Evolutionary conservation across 768 basidiomycete species (phyloP), one percentile per base, ranked within the genome.

Genomic region (Mrakia blollopis): DNA sequence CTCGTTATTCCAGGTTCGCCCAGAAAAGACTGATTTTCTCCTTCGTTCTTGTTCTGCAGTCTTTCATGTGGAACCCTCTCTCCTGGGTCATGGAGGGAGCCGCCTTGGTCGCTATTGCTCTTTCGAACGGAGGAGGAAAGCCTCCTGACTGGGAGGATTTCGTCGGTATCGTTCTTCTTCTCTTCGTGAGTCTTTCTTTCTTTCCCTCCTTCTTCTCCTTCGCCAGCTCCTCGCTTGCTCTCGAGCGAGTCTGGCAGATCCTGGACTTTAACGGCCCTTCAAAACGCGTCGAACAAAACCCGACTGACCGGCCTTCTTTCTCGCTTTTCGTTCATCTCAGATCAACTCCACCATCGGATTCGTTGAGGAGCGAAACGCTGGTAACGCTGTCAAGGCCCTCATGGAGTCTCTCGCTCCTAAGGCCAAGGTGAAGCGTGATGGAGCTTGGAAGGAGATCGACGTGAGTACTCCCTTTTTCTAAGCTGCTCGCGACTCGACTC

Each of bases 31-130:
- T 39, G 41, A 78, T 30, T 72, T 52, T 21, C 28, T 65, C 54
- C 47, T 65, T 37, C 39, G 39, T 8, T n/a, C 37, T 44, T 62
- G 41, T 3, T 37, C 37, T 92, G 92, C 85, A 94, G 80, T 90
- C 90, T 83, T 98, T 98, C 88, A 98, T 98, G 96, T 98, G 96
- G 96, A 98, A 98, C 86, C 96, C 96, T 62, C 87, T 98, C 18
- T 98, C 96, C 47, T 98, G 96, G 96, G 96, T 98, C 85, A 98
- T 98, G 96, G 96, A 98, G 85, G 94, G 91, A 79, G 94, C 94
- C 54, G 84, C 83, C 74, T 74, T 84, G 60, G 84, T 84, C 81
- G 95, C 96, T 68, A 98, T 98, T 83, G 94, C 89, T 60, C 89
- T 98, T 41, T 97, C 96, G 75, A 98, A 98, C 85, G 96, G 96